Percentiles rank a stretch among this genome's conserved stretches.
Conservation (phyloP, 2,329 filamentous ascomycete genomes). For the Trichophyton schoenleinii region DNA sequence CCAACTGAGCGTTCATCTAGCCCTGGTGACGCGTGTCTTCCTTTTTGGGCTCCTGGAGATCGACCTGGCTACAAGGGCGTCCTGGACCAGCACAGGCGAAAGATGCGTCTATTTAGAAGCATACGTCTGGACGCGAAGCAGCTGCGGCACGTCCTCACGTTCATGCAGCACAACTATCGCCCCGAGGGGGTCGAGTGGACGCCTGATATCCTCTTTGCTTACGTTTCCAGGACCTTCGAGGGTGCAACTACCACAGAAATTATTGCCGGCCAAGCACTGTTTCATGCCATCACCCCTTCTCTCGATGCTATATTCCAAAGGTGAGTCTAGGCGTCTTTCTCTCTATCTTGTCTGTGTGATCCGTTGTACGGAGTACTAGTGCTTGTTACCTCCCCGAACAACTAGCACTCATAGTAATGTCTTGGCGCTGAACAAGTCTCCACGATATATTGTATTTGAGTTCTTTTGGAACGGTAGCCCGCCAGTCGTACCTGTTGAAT, state of each 20-base stretch:
- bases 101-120: neutral
- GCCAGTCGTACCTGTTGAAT: neutral
- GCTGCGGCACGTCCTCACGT: neutral
- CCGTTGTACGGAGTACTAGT: neutral
- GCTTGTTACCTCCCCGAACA: neutral
- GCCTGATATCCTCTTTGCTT: neutral
- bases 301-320: neutral
- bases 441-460: neutral
- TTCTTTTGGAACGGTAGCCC: neutral
- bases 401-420: neutral
- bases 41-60: conserved; percentile 2
- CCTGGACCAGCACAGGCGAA: neutral
- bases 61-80: neutral
- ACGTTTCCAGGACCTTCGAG: neutral
- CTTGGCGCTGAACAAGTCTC: neutral
- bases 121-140: neutral
- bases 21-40: conserved; percentile 6
- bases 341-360: too few relatives aligned
- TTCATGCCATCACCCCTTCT: neutral
- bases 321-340: neutral
- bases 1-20: neutral
- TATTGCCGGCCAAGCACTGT: neutral
- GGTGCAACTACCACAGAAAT: neutral
- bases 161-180: neutral
- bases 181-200: neutral